These are phyloP conservation scores for Mesembryanthemum crystallinum DNA, from an alignment of 148 eudicot species.

Conservation along the genomic window DNA sequence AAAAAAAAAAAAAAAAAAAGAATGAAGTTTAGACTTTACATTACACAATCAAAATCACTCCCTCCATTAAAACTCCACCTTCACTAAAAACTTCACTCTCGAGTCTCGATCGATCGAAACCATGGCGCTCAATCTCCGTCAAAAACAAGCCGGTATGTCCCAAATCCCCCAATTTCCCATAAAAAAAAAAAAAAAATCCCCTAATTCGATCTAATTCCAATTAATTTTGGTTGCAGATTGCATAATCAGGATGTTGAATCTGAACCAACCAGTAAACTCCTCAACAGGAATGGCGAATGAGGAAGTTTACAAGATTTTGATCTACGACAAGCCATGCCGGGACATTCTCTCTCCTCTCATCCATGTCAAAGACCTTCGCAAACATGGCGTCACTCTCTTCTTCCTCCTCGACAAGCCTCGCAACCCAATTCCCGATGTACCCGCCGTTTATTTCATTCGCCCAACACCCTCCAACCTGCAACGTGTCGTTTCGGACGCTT, in stretches of 20 bases:
- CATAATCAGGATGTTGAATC: conserved; percentile 83
- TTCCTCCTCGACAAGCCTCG: conserved; percentile 88
- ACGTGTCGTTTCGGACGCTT: conserved; percentile 63
- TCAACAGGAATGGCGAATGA: conserved; percentile 70
- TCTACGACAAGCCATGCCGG: conserved; percentile 81
- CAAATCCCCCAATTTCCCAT: neutral
- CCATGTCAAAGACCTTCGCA: conserved; percentile 88
- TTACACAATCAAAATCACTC: neutral
- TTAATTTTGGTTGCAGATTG: conserved; percentile 61
- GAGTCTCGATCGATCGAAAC: neutral
- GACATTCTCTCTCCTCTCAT: conserved; percentile 86
- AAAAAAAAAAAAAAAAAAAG: no score
- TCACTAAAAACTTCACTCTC: neutral
- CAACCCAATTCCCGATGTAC: conserved; percentile 82
- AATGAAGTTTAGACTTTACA: no score
- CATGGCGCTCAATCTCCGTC: conserved; percentile 92
- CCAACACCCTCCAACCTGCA: conserved; percentile 58
- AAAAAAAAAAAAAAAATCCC: no score
- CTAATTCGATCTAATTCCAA: conserved; percentile 7
- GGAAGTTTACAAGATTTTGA: conserved; percentile 90
- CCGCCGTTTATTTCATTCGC: conserved; percentile 82
- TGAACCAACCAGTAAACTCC: conserved; percentile 74
- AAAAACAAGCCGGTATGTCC: conserved; percentile 68
- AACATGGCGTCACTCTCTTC: conserved; percentile 88
- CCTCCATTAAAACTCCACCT: neutral